Percentiles rank a stretch among this genome's conserved stretches.
Conservation (phyloP, 345 rosid genomes). For the Erodium maritimum region DNA sequence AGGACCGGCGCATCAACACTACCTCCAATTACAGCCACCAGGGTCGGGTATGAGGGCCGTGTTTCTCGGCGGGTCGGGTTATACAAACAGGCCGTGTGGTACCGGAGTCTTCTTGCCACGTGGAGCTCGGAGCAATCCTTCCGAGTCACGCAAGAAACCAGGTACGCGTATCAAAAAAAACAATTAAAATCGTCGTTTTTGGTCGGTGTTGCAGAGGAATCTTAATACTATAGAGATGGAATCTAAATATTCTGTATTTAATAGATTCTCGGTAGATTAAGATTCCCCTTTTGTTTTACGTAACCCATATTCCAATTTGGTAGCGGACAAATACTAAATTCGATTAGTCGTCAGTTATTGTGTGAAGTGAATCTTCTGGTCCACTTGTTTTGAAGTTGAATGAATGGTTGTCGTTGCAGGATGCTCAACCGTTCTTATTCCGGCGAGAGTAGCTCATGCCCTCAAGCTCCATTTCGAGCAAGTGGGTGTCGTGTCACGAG, state of each 20-base stretch:
- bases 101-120: slow-evolving; percentile 92
- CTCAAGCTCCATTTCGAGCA: slow-evolving; percentile 60
- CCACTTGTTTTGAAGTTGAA: too few species aligned
- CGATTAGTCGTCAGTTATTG: too few species aligned
- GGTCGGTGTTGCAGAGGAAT: too few species aligned
- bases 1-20: slow-evolving; percentile 22
- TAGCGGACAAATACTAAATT: too few species aligned
- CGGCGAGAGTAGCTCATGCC: slow-evolving; percentile 80
- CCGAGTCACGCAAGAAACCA: slow-evolving; percentile 45
- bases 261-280: too few species aligned
- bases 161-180: too few species aligned
- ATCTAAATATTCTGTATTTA: too few species aligned
- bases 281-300: too few species aligned
- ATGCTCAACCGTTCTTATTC: slow-evolving; percentile 67
- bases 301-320: too few species aligned
- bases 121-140: slow-evolving; percentile 22
- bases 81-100: slow-evolving; percentile 41
- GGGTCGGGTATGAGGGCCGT: slow-evolving; percentile 51
- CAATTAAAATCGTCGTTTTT: too few species aligned
- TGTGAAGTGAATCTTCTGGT: too few species aligned
- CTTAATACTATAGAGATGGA: too few species aligned
- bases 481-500: slow-evolving; percentile 41
- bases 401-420: slow-evolving; percentile 29
- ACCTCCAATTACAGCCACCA: slow-evolving; percentile 12
- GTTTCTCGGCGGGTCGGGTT: slow-evolving; percentile 39